Evolutionary conservation across 2,329 filamentous ascomycete species (phyloP), one percentile per base, ranked within the genome.

Genomic region (Fusarium algeriense): DNA sequence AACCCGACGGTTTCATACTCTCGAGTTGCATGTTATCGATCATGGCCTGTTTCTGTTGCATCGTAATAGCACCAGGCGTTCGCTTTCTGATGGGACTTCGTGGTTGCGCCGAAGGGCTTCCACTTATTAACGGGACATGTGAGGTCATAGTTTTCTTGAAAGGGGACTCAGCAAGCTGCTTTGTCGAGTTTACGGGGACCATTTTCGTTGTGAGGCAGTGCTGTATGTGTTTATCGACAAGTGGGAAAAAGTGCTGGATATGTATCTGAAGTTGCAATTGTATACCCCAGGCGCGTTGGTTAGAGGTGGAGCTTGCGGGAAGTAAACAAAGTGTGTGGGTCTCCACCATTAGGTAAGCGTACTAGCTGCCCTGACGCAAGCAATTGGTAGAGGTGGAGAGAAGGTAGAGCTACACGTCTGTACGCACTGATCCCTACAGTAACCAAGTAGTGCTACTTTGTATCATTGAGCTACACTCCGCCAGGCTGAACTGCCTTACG

Each of bases 11-110:
- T 28, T 28, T 28, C 90, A 69, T 86, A 97, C 94, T 89, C 82
- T 98, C 94, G 43, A 97, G 86, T 78, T 97, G 93, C 41, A 97
- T 82, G 76, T 98, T 97, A 77, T 97, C 93, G 64, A 97, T 91
- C 55, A 97, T 84, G 14, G 92, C 92, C 81, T 96, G 93, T 81
- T 97, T 97, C 79, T 97, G 93, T 43, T 86, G 85, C 60, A 88
- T 80, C 6, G 90, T 90, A 69, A 95, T 87, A 45, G 86, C 89
- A 64, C 87, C 82, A 30, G 68, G 58, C 76, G 83, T 86, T 71
- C 82, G 86, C 82, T 88, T 92, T 81, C 87, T 91, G 59, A 87
- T 86, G 4, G 91, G 91, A 76, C 89, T 92, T 79, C 83, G 84
- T 71, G 78, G 80, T 69, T 76, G 79, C 35, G 84, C 83, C 34